Evolutionary conservation across 129 eudicot genomes (phyloP), one percentile per base, ranked within the genome.

Genomic region (Oenanthe sinensis): DNA sequence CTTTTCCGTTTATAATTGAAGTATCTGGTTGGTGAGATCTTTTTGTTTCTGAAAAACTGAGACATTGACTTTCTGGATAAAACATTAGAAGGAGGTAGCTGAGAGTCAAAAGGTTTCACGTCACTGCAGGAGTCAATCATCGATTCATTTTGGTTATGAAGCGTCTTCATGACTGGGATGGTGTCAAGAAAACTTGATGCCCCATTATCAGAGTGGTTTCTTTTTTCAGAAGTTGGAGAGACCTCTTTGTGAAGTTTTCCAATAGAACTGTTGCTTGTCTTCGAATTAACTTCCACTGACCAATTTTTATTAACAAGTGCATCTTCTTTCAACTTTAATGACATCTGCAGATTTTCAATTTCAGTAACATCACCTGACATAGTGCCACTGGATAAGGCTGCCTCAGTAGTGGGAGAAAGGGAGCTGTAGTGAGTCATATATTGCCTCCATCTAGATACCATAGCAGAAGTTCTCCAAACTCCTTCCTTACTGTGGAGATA

Each of bases 401-500:
- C 36, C 40, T 74, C 72, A 40, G 33, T 78, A 30, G 82, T 72
- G 40, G 75, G 52, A 52, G 52, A 24, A 17, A 79, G 84, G 19
- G 85, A 79, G 24, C 62, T 60, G 39, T 48, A 68, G 22, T 91
- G 91, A 76, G 86, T 71, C 82, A 85, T 69, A 69, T 85, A 86
- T 74, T 90, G 97, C 75, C 96, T 86, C 99, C 99, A 95, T 83
- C 99, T 88, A 50, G 97, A 91, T 45, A 95, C 87, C 96, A 95
- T 86, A 46, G 97, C 90, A 3, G 97, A 88, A 14, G 96, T 90
- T 83, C 99, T 90, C 91, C 91, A 81, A 77, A 88, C 91, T 60
- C 99, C 99, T 87, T 95, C 99, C 79, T 88, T 91, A 58, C 99
- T 95, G 81, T 95, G 96, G 20, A 95, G 84, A 84, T 91, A 95